Evolutionary conservation across 225 moss, liverwort and hornwort species (phyloP), one percentile per base, ranked within the genome.

Genomic region (Climacium dendroides): DNA sequence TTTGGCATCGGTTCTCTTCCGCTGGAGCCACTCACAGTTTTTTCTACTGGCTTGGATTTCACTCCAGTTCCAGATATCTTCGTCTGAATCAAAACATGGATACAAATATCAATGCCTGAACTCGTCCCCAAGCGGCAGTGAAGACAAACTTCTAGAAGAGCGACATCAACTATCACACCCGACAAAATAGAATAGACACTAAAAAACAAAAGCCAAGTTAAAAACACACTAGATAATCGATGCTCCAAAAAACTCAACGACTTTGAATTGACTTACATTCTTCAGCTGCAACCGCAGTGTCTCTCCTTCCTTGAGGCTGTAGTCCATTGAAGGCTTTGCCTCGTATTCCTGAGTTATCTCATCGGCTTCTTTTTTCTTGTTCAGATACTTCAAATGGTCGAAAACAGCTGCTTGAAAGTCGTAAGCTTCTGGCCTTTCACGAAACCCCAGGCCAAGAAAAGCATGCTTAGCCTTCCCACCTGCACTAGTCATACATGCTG

Each of bases 381-480:
- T 95, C 53, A 99, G 88, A 94, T 99, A 99, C 92, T 97, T 99
- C 86, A 99, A 43, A 90, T 99, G 96, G 87, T 99, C 98, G 74
- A 93, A 97, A 50, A 99, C 89, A 84, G 98, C 98, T 91, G 95
- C 98, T 92, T 99, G 98, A 89, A 99, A 99, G 87, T 99, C 98
- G 87, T 99, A 99, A 22, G 98, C 98, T 81, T 99, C 90, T 50
- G 98, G 95, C 86, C 98, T 95, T 90, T 99, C 98, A 78, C 98
- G 95, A 78, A 99, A 97, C 52, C 98, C 98, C 86, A 99, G 92
- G 81, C 98, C 98, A 91, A 99, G 92, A 83, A 97, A 97, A 83
- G 98, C 98, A 93, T 97, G 98, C 92, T 96, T 96, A 74, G 74
- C 87, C 87, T 95, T 97, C 91, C 91, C 92, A 91, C 66, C 92